Base-by-base conservation (phyloP, 1,139 yeast species). In the Diutina siamensis region DNA sequence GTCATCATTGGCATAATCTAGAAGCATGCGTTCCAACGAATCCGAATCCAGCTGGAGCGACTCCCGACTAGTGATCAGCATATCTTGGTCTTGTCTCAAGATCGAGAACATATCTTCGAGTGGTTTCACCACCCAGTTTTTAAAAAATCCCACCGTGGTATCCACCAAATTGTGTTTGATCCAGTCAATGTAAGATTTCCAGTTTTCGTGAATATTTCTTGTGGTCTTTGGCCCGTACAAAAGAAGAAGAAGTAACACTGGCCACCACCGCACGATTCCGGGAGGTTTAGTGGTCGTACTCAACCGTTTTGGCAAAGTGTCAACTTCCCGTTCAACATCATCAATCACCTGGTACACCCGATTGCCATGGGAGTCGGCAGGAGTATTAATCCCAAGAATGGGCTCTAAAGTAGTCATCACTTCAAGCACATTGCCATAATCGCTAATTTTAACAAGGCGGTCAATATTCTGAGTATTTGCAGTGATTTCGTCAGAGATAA, bases 11-110 rank as follows among this genome's bases (percentile, higher is more conserved):
- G 67, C 56, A 58, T 83, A 86, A 48, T 84, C 94, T 22, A 78
- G 65, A 4, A 88, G 86, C 97, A 92, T 92, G 48, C 96, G 64
- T 56, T 87, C 92, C 47, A 92, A 69, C 2, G 95, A 84, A 45
- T 78, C 76, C 51, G 87, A 65, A 55, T 89, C 97, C 0, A 94
- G 78, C 46, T 74, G 72, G 18, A 92, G 67, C 1, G 95, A 83
- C 50, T 85, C 83, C 56, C 83, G 82, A 8, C 94, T 79, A 61
- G 87, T 80, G 28, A 92, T 77, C 1, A 94, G 82, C 32, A 87
- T 73, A 45, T 71, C 68, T 32, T 80, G 81, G 58, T 89, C 97
- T 58, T 86, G 94, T 47, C 94, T 74, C 22, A 92, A 80, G 0
- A 95, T 87, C 46, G 77, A 74, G 52, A 87, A 65, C 56, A 92